Base-by-base conservation (phyloP, 169 alveolate genomes). In the Babesia caballi region DNA sequence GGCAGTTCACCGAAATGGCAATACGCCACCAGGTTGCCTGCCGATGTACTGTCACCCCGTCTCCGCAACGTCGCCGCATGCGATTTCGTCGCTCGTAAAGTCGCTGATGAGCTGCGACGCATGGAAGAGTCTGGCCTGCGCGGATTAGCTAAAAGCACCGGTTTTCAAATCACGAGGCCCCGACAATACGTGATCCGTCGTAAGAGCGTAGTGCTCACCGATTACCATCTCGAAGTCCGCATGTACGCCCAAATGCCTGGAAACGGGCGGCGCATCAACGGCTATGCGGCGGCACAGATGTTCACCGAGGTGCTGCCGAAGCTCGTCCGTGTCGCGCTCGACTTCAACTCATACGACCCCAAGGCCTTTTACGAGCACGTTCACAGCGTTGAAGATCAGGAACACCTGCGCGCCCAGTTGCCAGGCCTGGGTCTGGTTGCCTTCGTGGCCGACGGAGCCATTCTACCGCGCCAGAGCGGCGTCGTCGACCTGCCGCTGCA, bases 371-470 rank as follows among this genome's bases (percentile, higher is more conserved):
- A 78, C 28, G 50, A 38, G 19, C 87, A 78, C 52, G 57, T 78
- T 3, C 27, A 58, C 11, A 19, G 57, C 23, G 60, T 78, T 0
- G 83, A 78, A 32, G 87, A 78, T 38, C 87, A 78, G 58, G 74
- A 78, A 61, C 67, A 53, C 54, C 66, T 86, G 21, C 66, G 94
- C 4, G 42, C 59, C 19, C 59, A 61, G 53, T 82, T 90, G 46
- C 58, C 49, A 3, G 71, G 17, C 9, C 50, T 65, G 38, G 90
- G 84, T 17, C 68, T 90, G 58, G 89, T 76, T 14, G 91, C 93
- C 38, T 90, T 90, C 52, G 93, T 90, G 40, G 89, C 83, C 17
- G 71, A 90, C 42, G 93, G 93, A 25, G 70, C 93, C 17, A 72
- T 89, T 27, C 75, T 90, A 56, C 94, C 94, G 6, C 84, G 94